Evolutionary conservation across 179 eudicot species (phyloP), one percentile per base, ranked within the genome.

Genomic region (Carnegiea gigantea): DNA sequence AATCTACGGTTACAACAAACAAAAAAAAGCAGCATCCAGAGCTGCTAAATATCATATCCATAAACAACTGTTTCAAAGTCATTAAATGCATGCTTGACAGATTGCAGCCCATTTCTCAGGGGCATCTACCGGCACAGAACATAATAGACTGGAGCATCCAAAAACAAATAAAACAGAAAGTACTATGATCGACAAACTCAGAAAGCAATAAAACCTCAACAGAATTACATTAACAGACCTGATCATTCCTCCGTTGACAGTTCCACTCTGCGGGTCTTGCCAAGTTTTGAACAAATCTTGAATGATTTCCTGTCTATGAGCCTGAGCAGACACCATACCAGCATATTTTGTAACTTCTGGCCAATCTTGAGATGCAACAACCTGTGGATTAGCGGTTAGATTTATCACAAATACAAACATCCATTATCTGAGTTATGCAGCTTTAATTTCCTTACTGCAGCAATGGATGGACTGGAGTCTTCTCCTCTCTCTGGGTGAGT

Each of bases 281-380:
- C 93, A 89, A 20, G 91, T 90, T 82, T 91, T 93, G 82, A 84
- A 95, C 60, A 95, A 80, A 84, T 95, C 98, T 83, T 95, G 93
- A 68, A 95, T 95, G 18, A 95, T 91, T 86, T 95, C 98, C 82
- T 93, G 98, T 28, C 98, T 84, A 77, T 91, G 98, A 74, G 98
- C 89, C 88, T 95, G 98, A 30, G 98, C 95, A 77, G 95, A 92
- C 11, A 95, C 98, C 86, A 95, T 78, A 44, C 98, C 98, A 76
- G 97, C 93, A 82, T 95, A 95, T 76, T 92, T 95, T 36, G 98
- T 95, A 11, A 93, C 93, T 86, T 95, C 98, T n/a, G 98, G 98
- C 98, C 98, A 93, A 80, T 95, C 98, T 85, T 92, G 97, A 23
- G 98, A 95, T 49, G 98, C 98, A 57, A 92, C 98, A 46, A 95